A percentile compares a stretch with the other conserved stretches of the same genome.
phyloP scores from a whole-genome alignment of 176 grass and related monocot species.

The Tillandsia fasciculata region DNA sequence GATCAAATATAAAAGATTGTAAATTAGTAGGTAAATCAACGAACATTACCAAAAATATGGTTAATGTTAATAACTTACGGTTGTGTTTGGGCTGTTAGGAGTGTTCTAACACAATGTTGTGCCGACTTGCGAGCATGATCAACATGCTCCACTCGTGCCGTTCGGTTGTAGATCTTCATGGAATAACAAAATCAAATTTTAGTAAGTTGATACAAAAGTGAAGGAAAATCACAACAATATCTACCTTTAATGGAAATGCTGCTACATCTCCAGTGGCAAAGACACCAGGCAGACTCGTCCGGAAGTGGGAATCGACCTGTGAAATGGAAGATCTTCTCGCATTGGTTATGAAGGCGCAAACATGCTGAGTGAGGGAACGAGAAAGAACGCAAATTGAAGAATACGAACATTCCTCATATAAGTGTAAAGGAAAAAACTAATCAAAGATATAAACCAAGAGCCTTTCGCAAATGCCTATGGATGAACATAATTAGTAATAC shows the following conservation, averaged over 20 bases:
- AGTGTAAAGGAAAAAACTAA: background rate
- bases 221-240: constrained; percentile 5
- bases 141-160: constrained; percentile 84
- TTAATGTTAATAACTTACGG: constrained; percentile 38
- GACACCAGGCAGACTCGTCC: constrained; percentile 62
- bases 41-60: background rate
- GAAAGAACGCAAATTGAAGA: background rate
- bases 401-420: background rate
- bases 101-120: constrained; percentile 74
- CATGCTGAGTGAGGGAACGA: background rate
- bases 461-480: background rate
- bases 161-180: constrained; percentile 45
- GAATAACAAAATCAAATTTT: constrained; percentile 1
- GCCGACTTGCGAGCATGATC: constrained; percentile 97
- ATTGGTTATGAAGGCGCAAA: constrained; percentile 13
- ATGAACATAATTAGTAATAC: background rate
- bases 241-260: constrained; percentile 87
- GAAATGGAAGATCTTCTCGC: constrained; percentile 6
- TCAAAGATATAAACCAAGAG: background rate
- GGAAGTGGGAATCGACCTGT: constrained; percentile 90
- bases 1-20: constrained; percentile 22
- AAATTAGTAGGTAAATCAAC: background rate
- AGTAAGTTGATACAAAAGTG: constrained; percentile 19
- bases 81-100: constrained; percentile 77
- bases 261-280: constrained; percentile 98